Percentiles rank a stretch among this genome's conserved stretches.
Conservation (phyloP, 805 yeast species). For the Saccharomycopsis fodiens region DNA sequence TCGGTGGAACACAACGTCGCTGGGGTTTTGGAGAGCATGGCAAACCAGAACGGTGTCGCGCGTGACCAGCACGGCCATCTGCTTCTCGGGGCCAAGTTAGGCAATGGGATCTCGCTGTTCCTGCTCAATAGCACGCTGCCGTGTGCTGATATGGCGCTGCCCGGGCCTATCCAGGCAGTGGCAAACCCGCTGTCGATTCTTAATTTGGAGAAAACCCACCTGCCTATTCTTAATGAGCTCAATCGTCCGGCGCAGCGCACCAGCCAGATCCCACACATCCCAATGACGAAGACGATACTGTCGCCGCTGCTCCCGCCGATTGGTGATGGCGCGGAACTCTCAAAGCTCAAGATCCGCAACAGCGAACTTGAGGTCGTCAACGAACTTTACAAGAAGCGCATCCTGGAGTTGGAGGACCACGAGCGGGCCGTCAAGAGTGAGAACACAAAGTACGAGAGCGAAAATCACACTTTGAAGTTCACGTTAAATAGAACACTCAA, state of each 20-base stretch:
- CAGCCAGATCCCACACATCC: background rate
- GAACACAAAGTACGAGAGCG: conserved; percentile 4
- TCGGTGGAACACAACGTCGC: conserved; percentile 28
- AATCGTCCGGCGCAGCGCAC: conserved; percentile 1
- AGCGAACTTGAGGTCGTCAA: conserved; percentile 86
- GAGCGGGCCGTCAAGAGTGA: background rate
- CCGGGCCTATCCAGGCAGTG: conserved; percentile 6
- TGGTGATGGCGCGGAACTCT: conserved; percentile 26
- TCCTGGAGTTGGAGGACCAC: conserved; percentile 59
- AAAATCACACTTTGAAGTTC: conserved; percentile 11
- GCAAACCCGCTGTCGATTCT: background rate
- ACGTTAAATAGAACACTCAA: conserved; percentile 18
- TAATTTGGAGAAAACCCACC: background rate
- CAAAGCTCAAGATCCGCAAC: conserved; percentile 61
- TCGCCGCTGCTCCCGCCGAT: conserved; percentile 9
- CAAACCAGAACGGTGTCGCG: conserved; percentile 22
- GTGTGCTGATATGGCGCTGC: conserved; percentile 16
- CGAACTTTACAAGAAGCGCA: conserved; percentile 77
- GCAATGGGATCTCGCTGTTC: conserved; percentile 1
- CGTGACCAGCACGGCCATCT: conserved; percentile 5
- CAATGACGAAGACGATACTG: background rate
- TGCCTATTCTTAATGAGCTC: conserved; percentile 19
- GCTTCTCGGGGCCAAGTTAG: conserved; percentile 20
- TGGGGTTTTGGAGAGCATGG: conserved; percentile 34
- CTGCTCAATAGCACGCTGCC: conserved; percentile 3